A percentile compares a stretch with the other conserved stretches of the same genome.
phyloP scores from a whole-genome alignment of 208 protist genomes.

The Spironucleus salmonicida region DNA sequence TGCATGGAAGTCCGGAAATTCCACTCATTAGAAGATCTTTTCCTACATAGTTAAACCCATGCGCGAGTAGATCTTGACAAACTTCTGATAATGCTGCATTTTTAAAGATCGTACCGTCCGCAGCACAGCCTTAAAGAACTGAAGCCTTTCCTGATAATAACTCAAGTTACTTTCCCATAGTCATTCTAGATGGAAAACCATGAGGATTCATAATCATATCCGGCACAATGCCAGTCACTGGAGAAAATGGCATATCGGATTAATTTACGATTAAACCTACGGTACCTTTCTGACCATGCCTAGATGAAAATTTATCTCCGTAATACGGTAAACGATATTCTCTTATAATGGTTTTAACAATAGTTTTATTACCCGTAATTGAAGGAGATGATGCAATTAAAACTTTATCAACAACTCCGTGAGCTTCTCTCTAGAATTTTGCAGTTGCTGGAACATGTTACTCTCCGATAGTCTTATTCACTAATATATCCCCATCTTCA shows the following conservation, averaged over 20 bases:
- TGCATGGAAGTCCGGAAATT: slow-evolving; percentile 85
- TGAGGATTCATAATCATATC: slow-evolving; percentile 99
- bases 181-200: slow-evolving; percentile 98
- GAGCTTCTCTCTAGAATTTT: neutral
- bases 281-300: slow-evolving; percentile 99
- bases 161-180: slow-evolving; percentile 99
- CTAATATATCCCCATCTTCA: slow-evolving; percentile 25
- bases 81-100: neutral
- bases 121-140: slow-evolving; percentile 36
- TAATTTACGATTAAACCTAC: slow-evolving; percentile 87
- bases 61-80: slow-evolving; percentile 54
- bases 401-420: slow-evolving; percentile 17
- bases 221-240: slow-evolving; percentile 72
- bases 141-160: slow-evolving; percentile 83
- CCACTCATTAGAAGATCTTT: slow-evolving; percentile 85
- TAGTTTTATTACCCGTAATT: neutral
- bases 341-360: slow-evolving; percentile 30
- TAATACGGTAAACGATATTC: slow-evolving; percentile 53
- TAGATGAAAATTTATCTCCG: slow-evolving; percentile 96
- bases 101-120: slow-evolving; percentile 33
- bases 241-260: slow-evolving; percentile 95
- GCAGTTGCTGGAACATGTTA: neutral
- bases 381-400: slow-evolving; percentile 21
- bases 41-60: slow-evolving; percentile 87
- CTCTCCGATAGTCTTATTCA: slow-evolving; percentile 18